Evolutionary conservation across 1,284 basidiomycete species (phyloP).

Genomic region (Austroboletus novae-zelandiae): DNA sequence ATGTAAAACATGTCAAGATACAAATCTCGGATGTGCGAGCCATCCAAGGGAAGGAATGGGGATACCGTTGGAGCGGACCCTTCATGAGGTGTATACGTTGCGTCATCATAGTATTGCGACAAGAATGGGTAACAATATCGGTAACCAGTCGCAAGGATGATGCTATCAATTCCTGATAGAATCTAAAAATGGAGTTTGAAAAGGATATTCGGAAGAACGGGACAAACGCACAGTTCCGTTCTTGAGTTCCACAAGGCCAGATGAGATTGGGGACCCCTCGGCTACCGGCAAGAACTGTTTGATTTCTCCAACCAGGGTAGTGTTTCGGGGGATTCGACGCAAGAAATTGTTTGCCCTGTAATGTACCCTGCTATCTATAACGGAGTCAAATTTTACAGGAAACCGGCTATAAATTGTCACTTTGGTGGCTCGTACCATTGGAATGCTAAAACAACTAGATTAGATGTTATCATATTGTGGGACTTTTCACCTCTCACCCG

Average conservation of each 20-base stretch:
- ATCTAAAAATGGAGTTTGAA: slow-evolving; percentile 1
- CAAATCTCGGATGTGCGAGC: slow-evolving; percentile 16
- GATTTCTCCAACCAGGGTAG: slow-evolving; percentile 17
- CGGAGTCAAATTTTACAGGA: neutral
- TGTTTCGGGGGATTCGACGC: slow-evolving; percentile 10
- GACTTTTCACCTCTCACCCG: slow-evolving; percentile 5
- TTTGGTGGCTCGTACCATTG: slow-evolving; percentile 1
- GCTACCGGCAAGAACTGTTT: slow-evolving; percentile 8
- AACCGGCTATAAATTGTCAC: too few species aligned
- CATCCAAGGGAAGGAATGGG: slow-evolving; percentile 10
- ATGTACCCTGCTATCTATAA: slow-evolving; percentile 1
- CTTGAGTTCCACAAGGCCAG: slow-evolving; percentile 9
- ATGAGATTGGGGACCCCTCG: slow-evolving; percentile 10
- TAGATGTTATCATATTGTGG: neutral
- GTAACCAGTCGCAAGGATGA: slow-evolving; percentile 12
- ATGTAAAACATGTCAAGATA: slow-evolving; percentile 18
- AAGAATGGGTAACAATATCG: slow-evolving; percentile 15
- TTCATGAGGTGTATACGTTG: slow-evolving; percentile 1
- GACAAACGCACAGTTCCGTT: slow-evolving; percentile 9
- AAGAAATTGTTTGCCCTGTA: neutral
- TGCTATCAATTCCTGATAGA: slow-evolving; percentile 11
- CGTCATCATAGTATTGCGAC: slow-evolving; percentile 15
- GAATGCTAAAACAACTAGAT: neutral
- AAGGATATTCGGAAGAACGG: neutral
- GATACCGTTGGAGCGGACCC: neutral